Evolutionary conservation across 495 filamentous ascomycete species (phyloP).

Genomic region (Xylaria venustula): DNA sequence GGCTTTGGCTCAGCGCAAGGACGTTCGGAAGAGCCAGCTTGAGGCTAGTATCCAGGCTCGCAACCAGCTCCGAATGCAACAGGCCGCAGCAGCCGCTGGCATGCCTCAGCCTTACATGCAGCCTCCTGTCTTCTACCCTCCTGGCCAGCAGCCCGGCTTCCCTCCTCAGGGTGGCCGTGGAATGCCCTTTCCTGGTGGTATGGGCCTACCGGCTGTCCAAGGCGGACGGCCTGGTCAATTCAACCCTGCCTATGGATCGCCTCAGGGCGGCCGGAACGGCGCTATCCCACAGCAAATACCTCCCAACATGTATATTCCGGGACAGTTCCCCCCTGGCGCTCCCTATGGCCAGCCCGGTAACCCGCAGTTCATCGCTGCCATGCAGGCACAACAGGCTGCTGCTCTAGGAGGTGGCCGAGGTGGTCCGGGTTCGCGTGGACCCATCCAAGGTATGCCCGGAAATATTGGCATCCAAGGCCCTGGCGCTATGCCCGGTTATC

Average conservation of each 20-base stretch:
- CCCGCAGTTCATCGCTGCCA: constrained; percentile 58
- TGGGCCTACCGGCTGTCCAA: constrained; percentile 79
- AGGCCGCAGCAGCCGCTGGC: constrained; percentile 88
- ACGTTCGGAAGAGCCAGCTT: constrained; percentile 96
- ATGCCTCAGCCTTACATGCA: constrained; percentile 86
- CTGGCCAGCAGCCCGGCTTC: constrained; percentile 75
- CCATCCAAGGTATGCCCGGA: constrained; percentile 68
- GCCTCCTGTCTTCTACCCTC: constrained; percentile 82
- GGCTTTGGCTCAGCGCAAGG: constrained; percentile 97
- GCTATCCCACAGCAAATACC: constrained; percentile 73
- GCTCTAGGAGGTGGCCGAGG: constrained; percentile 66
- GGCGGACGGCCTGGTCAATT: constrained; percentile 81
- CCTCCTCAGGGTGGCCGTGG: constrained; percentile 73
- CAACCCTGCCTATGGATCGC: constrained; percentile 68
- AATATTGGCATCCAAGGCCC: constrained; percentile 53
- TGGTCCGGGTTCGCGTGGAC: constrained; percentile 68
- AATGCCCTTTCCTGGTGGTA: constrained; percentile 80
- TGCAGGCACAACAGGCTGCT: constrained; percentile 66
- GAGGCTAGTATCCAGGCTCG: constrained; percentile 99
- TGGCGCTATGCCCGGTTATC: constrained; percentile 62
- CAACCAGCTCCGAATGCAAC: constrained; percentile 97
- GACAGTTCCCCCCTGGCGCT: constrained; percentile 70
- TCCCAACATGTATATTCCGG: constrained; percentile 72
- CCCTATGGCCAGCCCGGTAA: constrained; percentile 48
- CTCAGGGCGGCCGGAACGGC: constrained; percentile 81